Evolutionary conservation across 129 eudicot species (phyloP).

Genomic region (Kitagawia praeruptora): DNA sequence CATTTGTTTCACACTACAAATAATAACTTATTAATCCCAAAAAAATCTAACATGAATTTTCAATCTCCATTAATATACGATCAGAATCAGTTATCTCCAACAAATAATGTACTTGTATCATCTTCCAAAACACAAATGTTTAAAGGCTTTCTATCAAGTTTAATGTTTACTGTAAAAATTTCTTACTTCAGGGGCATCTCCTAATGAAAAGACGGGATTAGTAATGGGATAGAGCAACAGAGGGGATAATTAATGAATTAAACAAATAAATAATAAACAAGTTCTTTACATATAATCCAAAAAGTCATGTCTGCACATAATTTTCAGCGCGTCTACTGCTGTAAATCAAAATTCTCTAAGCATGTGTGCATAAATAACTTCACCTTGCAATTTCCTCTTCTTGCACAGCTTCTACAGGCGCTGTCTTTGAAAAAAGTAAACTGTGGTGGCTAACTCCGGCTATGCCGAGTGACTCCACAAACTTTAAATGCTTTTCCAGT

Average conservation of each 20-base stretch:
- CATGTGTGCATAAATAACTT: conserved; percentile 1
- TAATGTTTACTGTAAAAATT: not conserved
- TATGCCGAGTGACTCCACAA: conserved; percentile 74
- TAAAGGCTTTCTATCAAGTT: not conserved
- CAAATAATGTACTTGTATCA: not conserved
- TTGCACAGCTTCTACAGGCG: conserved; percentile 40
- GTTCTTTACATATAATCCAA: not conserved
- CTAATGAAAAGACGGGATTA: not conserved
- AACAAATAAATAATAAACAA: not conserved
- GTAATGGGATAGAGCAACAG: not conserved
- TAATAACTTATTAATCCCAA: not conserved
- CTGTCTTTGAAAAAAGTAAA: conserved; percentile 85
- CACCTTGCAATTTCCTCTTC: conserved; percentile 56
- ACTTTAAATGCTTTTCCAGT: conserved; percentile 53
- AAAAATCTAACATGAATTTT: not conserved
- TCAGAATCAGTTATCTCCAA: not conserved
- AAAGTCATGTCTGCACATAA: not conserved
- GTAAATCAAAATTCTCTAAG: not conserved
- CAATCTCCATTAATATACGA: not conserved
- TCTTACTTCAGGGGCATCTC: not conserved
- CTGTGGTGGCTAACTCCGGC: conserved; percentile 97
- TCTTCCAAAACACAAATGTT: not conserved
- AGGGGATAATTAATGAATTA: not conserved
- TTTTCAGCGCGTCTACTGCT: not conserved
- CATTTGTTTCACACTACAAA: not conserved